Base-by-base conservation (phyloP, 2,329 filamentous ascomycete genomes). In the Stachybotrys chartarum region DNA sequence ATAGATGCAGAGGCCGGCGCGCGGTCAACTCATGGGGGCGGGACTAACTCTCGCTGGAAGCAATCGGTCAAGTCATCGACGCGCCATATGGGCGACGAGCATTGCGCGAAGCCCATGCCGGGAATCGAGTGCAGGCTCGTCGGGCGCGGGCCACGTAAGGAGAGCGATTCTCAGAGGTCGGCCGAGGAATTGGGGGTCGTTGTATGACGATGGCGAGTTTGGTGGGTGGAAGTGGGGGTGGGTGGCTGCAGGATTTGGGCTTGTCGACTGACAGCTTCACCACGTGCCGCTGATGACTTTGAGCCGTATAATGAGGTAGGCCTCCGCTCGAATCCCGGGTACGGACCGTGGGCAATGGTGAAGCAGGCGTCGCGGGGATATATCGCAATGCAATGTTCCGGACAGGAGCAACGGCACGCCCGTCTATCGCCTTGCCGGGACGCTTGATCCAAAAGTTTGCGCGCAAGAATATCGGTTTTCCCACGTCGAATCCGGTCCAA, bases 11-110 rank as follows among this genome's bases (percentile, higher is more conserved):
- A 42, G 35, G 35, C 14, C 35, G 35, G 35, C 35, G 39, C 10
- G 48, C 24, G 44, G 47, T 17, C 35, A 30, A 44, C 42, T 51
- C 31, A 54, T 30, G 46, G 51, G 17, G 45, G n/a, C 30, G 52
- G 49, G 39, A 78, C 86, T 69, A 73, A 90, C 87, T 90, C 84
- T 73, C 78, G 75, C 63, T 80, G 80, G 66, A 87, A 85, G 69
- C 84, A 87, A 53, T 74, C 72, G 48, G 77, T 81, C 62, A 87
- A 81, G 72, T 87, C 84, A 70, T 87, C 84, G 59, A 81, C 71
- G 59, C 72, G 75, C 84, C 84, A 87, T 68, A 84, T 71, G 53
- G 81, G 80, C 80, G 76, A 79, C 52, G 73, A 68, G 67, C 81
- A 84, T 58, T 75, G 76, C 66, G 78, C 79, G 68, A 81, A 79